These are phyloP conservation scores for Oxyria digyna DNA, from an alignment of 148 eudicot genomes.

Conservation along the genomic window DNA sequence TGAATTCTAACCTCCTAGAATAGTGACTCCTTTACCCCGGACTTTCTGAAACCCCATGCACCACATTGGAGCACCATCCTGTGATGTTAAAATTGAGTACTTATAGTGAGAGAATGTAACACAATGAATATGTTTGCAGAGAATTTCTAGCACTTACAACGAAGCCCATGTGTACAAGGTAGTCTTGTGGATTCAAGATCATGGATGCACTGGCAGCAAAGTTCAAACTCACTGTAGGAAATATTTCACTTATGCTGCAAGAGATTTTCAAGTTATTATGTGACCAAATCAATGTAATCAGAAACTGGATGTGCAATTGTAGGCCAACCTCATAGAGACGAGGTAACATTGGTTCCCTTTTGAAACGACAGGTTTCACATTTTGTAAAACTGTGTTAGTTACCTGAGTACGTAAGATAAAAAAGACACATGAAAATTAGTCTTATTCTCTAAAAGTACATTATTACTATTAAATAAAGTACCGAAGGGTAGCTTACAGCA, in stretches of 20 bases:
- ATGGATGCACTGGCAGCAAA: slow-evolving; percentile 86
- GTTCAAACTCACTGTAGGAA: slow-evolving; percentile 75
- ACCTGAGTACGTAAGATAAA: slow-evolving; percentile 27
- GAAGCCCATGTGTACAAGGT: slow-evolving; percentile 63
- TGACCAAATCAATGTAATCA: neutral
- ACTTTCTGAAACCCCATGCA: slow-evolving; percentile 88
- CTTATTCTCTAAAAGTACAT: neutral
- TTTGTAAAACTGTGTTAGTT: slow-evolving; percentile 58
- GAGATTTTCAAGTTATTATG: neutral
- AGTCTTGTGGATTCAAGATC: slow-evolving; percentile 69
- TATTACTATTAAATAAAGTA: neutral
- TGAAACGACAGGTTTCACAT: slow-evolving; percentile 32
- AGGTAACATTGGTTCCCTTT: slow-evolving; percentile 75
- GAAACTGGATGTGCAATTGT: neutral
- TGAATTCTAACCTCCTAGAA: slow-evolving; percentile 64
- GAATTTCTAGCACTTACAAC: slow-evolving; percentile 42
- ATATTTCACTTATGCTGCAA: slow-evolving; percentile 46
- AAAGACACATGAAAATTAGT: neutral
- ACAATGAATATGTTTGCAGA: neutral
- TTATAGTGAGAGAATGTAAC: neutral
- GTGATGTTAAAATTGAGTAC: slow-evolving; percentile 13
- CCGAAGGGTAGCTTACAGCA: slow-evolving; percentile 41
- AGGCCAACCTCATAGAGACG: slow-evolving; percentile 46
- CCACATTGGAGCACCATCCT: slow-evolving; percentile 91
- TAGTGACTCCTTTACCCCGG: slow-evolving; percentile 56